phyloP scores from a whole-genome alignment of 441 rosid genomes.

The Erysimum cheiri region DNA sequence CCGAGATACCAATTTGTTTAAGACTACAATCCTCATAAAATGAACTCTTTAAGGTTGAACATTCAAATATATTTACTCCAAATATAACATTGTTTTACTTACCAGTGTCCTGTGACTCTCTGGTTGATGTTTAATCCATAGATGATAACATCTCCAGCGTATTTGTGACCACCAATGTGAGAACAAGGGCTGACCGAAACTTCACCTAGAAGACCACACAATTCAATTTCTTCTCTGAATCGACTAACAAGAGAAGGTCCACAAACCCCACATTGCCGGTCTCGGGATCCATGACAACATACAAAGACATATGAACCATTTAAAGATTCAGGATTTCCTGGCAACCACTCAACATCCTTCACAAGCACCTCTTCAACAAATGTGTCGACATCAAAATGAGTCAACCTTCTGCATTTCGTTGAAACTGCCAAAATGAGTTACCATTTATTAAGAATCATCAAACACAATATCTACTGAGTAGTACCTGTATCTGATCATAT shows the following conservation, averaged over 20 bases:
- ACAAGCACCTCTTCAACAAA: slow-evolving; percentile 99
- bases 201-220: slow-evolving; percentile 69
- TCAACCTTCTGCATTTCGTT: slow-evolving; percentile 83
- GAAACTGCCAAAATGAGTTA: slow-evolving; percentile 33
- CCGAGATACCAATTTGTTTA: not conserved
- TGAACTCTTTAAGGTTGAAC: not conserved
- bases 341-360: slow-evolving; percentile 89
- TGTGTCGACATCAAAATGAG: slow-evolving; percentile 99
- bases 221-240: slow-evolving; percentile 87
- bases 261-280: slow-evolving; percentile 90
- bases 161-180: slow-evolving; percentile 91
- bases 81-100: slow-evolving; percentile 33
- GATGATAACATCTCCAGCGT: slow-evolving; percentile 91
- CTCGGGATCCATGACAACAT: slow-evolving; percentile 91
- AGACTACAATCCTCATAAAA: not conserved
- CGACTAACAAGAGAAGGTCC: slow-evolving; percentile 81
- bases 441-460: not conserved
- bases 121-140: slow-evolving; percentile 57
- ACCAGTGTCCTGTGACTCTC: slow-evolving; percentile 87
- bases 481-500: slow-evolving; percentile 97
- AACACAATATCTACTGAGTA: slow-evolving; percentile 34
- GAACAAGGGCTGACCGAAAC: slow-evolving; percentile 95
- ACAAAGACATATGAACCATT: slow-evolving; percentile 86
- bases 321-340: slow-evolving; percentile 83
- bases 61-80: slow-evolving; percentile 11